Conservation (phyloP, 208 protist genomes). For the Tritrichomonas foetus region DNA sequence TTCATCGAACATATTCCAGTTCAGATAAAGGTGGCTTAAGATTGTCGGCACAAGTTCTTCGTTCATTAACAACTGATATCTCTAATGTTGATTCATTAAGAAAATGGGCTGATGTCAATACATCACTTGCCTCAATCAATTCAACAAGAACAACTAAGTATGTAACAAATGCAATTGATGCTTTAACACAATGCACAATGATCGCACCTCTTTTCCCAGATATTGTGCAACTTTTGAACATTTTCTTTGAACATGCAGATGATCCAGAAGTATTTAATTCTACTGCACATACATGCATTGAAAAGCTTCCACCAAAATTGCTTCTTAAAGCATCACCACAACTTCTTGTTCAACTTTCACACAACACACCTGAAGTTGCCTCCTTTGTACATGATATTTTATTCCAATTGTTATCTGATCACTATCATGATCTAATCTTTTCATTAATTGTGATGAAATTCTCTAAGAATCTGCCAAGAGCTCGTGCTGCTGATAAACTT, state of each 20-base stretch:
- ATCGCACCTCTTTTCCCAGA: neutral
- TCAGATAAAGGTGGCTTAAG: too few relatives aligned
- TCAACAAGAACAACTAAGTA: neutral
- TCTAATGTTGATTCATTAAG: neutral
- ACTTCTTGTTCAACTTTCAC: neutral
- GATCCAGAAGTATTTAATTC: neutral
- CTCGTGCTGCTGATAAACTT: neutral
- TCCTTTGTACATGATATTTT: neutral
- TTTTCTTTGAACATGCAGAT: slow-evolving; percentile 32
- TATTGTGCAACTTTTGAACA: neutral
- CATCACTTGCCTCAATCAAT: neutral
- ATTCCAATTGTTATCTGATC: neutral
- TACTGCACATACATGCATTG: neutral
- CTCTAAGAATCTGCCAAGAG: neutral
- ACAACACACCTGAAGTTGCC: neutral
- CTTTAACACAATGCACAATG: neutral
- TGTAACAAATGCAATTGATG: slow-evolving; percentile 34
- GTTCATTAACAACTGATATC: neutral
- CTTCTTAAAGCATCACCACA: slow-evolving; percentile 32
- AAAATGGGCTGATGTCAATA: slow-evolving; percentile 23
- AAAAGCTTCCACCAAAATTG: neutral
- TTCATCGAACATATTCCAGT: too few relatives aligned
- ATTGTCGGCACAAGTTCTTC: neutral
- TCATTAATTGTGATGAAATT: neutral
- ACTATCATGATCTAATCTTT: neutral